Percentiles rank a stretch among this genome's conserved stretches.
phyloP scores from a whole-genome alignment of 208 protist genomes.

The Trypanosoma boissoni region DNA sequence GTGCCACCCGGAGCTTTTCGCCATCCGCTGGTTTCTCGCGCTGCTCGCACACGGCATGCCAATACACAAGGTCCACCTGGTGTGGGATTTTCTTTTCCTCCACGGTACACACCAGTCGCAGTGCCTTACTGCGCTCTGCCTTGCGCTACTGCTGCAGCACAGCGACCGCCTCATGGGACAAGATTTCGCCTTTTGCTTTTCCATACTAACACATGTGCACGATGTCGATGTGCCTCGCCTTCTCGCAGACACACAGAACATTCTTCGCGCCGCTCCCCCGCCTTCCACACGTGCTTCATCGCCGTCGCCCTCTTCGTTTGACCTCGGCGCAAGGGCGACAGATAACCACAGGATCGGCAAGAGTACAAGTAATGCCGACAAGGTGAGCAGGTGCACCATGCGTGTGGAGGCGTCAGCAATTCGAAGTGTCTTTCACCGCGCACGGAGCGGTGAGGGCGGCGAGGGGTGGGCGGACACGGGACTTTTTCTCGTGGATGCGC shows the following conservation, averaged over 20 bases:
- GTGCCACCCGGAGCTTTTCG: conserved; percentile 91
- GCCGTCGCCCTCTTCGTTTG: too few relatives aligned
- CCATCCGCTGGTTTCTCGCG: conserved; percentile 95
- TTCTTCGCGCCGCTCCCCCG: conserved; percentile 40
- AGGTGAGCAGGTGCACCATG: background rate
- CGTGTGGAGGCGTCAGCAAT: background rate
- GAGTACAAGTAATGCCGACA: too few relatives aligned
- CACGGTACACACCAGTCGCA: conserved; percentile 24
- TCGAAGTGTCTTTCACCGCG: background rate
- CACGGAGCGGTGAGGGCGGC: background rate
- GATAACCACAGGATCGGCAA: too few relatives aligned
- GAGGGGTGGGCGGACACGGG: background rate
- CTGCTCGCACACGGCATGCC: conserved; percentile 87
- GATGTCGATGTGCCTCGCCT: conserved; percentile 30
- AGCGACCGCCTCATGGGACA: conserved; percentile 37
- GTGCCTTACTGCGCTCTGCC: conserved; percentile 31
- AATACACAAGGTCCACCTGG: conserved; percentile 77
- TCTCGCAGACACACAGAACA: conserved; percentile 33
- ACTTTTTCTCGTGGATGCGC: too few relatives aligned
- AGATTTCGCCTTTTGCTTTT: conserved; percentile 49
- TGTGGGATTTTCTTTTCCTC: conserved; percentile 93
- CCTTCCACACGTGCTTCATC: too few relatives aligned
- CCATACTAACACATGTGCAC: conserved; percentile 31
- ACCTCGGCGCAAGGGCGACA: too few relatives aligned
- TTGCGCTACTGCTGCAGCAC: conserved; percentile 41